Base-by-base conservation (phyloP, 768 basidiomycete species). In the Exidia glandulosa region DNA sequence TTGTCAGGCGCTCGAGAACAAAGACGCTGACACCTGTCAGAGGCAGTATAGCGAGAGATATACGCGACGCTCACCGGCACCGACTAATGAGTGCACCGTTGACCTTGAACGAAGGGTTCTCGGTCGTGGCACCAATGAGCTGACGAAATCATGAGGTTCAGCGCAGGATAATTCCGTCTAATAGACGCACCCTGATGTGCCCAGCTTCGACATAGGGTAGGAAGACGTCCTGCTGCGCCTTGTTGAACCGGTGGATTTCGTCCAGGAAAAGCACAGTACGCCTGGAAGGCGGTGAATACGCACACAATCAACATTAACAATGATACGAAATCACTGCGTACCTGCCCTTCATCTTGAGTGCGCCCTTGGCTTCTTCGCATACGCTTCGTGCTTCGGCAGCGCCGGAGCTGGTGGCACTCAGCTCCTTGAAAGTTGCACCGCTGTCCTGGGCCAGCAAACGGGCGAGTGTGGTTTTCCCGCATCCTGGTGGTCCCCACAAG, bases 51-150 rank as follows among this genome's bases (percentile, higher is more conserved):
- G 61, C 56, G 32, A 30, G 48, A 7, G n/a, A 32, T 33, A 1
- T 6, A 72, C 19, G 36, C 9, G 36, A 37, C n/a, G 36, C 80
- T 66, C 63, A 86, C 88, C 88, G 80, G 71, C 88, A 90, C 48
- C 88, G 82, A 67, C 85, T 86, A 32, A 90, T 72, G 31, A 90
- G 74, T 12, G 88, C 84, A 32, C 82, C 77, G 19, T 84, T 88
- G 32, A 90, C 70, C 64, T 87, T 88, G 74, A 94, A 94, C 0
- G 88, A 90, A 1, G 90, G 90, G 63, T 94, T 94, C 70, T 94
- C 91, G 1, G 90, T 93, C 2, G 90, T 94, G 1, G 90, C 89
- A 30, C 89, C 89, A 65, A 91, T 81, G 31, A 90, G 73, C 81
- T 86, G 36, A n/a, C 14, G 23, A 16, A 14, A 50, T 32, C 30